Evolutionary conservation across 2,329 filamentous ascomycete species (phyloP).

Genomic region (Dryadomyces quercivorus): DNA sequence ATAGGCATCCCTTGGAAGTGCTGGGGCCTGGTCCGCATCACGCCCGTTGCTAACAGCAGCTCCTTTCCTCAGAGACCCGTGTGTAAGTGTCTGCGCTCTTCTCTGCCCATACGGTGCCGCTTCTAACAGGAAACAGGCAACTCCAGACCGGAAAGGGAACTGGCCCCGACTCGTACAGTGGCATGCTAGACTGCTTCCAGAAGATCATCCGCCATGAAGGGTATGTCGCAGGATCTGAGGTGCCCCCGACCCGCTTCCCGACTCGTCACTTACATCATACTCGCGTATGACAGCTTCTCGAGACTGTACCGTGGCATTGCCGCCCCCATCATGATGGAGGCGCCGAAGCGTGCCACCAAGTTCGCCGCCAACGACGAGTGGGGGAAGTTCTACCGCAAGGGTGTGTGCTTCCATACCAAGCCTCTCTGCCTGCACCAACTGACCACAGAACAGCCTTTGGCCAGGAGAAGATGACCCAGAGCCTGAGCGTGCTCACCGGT

Average conservation of each 20-base stretch:
- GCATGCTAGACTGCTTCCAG: constrained; percentile 95
- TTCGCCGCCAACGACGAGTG: constrained; percentile 98
- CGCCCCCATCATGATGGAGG: constrained; percentile 96
- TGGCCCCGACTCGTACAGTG: constrained; percentile 79
- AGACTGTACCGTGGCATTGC: constrained; percentile 91
- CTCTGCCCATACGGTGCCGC: background rate
- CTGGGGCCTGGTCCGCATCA: background rate
- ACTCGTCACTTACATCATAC: background rate
- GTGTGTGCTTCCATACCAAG: constrained; percentile 1
- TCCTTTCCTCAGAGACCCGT: constrained; percentile 11
- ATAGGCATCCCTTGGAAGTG: too few species aligned
- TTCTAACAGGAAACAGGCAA: constrained; percentile 43
- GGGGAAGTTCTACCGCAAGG: constrained; percentile 84
- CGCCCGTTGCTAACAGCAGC: constrained; percentile 27
- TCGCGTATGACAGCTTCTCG: constrained; percentile 47
- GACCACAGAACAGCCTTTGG: constrained; percentile 46
- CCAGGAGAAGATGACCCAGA: constrained; percentile 77
- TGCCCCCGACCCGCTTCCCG: background rate
- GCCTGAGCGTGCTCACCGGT: constrained; percentile 82
- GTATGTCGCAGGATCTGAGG: constrained; percentile 33
- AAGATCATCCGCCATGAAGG: constrained; percentile 97
- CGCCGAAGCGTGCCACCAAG: constrained; percentile 54
- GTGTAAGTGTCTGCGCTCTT: constrained; percentile 8
- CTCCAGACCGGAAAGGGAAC: constrained; percentile 64
- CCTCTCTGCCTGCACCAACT: background rate